These are phyloP conservation scores for Erodium moschatum DNA, from an alignment of 441 rosid genomes.

Conservation along the genomic window DNA sequence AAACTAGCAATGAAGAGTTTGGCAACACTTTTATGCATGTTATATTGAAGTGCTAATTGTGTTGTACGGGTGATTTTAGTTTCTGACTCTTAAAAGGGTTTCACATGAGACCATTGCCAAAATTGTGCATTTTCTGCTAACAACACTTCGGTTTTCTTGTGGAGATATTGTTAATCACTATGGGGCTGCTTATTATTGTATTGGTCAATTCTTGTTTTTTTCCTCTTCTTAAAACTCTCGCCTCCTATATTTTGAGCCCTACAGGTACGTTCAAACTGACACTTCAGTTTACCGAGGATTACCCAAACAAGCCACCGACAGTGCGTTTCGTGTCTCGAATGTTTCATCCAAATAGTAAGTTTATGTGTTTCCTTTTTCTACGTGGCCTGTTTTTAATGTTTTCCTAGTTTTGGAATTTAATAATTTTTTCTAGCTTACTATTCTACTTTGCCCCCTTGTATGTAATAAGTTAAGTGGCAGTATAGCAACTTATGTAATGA, in stretches of 20 bases:
- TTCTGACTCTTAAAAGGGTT: background rate
- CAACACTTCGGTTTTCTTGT: background rate
- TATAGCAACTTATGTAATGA: background rate
- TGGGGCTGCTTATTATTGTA: background rate
- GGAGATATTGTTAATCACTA: background rate
- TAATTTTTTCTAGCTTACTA: background rate
- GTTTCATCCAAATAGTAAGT: slow-evolving; percentile 50
- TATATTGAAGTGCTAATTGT: background rate
- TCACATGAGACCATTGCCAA: background rate
- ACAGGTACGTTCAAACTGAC: slow-evolving; percentile 47
- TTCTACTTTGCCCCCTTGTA: background rate
- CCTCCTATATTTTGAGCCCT: slow-evolving; percentile 10
- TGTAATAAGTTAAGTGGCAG: background rate
- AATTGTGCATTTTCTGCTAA: background rate
- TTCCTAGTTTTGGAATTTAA: background rate
- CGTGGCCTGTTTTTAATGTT: background rate
- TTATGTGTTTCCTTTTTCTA: background rate
- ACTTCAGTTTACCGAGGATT: slow-evolving; percentile 43
- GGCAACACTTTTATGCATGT: background rate
- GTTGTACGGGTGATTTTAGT: background rate
- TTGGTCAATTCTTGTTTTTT: background rate
- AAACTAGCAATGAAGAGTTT: background rate
- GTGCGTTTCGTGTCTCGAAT: slow-evolving; percentile 43
- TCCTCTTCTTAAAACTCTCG: background rate
- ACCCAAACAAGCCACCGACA: slow-evolving; percentile 49